Evolutionary conservation across 2,329 filamentous ascomycete genomes (phyloP).

Genomic region (Aspergillus ruber): DNA sequence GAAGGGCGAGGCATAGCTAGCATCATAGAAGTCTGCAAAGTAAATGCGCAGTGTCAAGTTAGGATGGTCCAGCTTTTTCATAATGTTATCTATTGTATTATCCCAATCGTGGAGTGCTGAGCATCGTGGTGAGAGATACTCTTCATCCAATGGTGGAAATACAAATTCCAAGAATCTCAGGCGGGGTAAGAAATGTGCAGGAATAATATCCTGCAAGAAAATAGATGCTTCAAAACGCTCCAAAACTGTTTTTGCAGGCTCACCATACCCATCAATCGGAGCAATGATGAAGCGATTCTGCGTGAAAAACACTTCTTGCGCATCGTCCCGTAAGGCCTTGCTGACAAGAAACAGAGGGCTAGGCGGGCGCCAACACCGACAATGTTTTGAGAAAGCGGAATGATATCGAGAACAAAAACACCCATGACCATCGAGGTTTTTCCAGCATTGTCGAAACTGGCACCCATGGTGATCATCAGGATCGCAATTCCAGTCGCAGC

Average conservation of each 20-base stretch:
- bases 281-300: not conserved
- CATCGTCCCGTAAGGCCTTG: not conserved
- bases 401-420: not conserved
- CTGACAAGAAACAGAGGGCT: slow-evolving; percentile 9
- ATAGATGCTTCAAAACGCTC: not conserved
- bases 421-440: not conserved
- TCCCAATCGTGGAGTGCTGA: too few relatives aligned
- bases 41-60: too few relatives aligned
- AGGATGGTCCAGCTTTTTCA: too few relatives aligned
- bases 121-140: too few relatives aligned
- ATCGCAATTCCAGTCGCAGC: not conserved
- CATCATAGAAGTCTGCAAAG: too few relatives aligned
- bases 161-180: not conserved
- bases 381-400: not conserved
- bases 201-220: not conserved
- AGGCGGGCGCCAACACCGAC: not conserved
- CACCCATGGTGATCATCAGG: not conserved
- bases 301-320: not conserved
- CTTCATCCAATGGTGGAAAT: not conserved
- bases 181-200: not conserved
- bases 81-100: too few relatives aligned
- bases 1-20: too few relatives aligned
- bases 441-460: not conserved
- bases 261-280: not conserved
- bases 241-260: not conserved